A percentile compares a stretch with the other conserved stretches of the same genome.
These are phyloP conservation scores for Trichophyton schoenleinii DNA, from an alignment of 2,329 filamentous ascomycete genomes.

Conservation along the genomic window DNA sequence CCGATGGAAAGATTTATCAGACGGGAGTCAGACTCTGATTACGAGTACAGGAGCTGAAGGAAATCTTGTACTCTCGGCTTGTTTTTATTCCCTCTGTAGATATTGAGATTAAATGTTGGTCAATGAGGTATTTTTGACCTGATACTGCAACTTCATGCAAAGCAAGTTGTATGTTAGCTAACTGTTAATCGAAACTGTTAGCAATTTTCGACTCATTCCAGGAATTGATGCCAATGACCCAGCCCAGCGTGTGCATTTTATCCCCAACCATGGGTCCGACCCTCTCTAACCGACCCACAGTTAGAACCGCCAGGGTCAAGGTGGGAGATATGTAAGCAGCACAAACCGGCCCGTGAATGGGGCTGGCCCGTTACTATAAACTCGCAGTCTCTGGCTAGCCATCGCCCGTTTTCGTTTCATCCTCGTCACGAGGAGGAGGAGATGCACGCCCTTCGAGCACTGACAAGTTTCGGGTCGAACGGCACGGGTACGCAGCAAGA, in stretches of 20 bases:
- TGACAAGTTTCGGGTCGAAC: neutral
- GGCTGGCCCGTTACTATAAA: too few relatives aligned
- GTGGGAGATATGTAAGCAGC: neutral
- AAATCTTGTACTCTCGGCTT: too few relatives aligned
- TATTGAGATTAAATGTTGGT: too few relatives aligned
- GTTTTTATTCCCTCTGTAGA: too few relatives aligned
- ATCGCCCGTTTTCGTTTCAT: neutral
- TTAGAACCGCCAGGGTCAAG: neutral
- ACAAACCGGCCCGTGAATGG: neutral
- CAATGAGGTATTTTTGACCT: too few relatives aligned
- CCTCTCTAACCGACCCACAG: neutral
- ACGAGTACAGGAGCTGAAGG: too few relatives aligned
- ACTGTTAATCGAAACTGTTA: neutral
- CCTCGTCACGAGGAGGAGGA: neutral
- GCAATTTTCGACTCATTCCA: neutral
- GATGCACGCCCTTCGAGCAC: neutral
- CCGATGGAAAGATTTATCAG: too few relatives aligned
- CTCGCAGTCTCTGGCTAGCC: neutral
- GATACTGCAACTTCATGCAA: too few relatives aligned
- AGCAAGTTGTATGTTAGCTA: too few relatives aligned
- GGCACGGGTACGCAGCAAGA: neutral
- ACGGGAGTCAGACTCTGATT: too few relatives aligned
- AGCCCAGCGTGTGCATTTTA: neutral
- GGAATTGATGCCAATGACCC: neutral
- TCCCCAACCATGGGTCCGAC: neutral